These are phyloP conservation scores for Pichia sp. DNA, from an alignment of 1,139 yeast species.

Conservation along the genomic window DNA sequence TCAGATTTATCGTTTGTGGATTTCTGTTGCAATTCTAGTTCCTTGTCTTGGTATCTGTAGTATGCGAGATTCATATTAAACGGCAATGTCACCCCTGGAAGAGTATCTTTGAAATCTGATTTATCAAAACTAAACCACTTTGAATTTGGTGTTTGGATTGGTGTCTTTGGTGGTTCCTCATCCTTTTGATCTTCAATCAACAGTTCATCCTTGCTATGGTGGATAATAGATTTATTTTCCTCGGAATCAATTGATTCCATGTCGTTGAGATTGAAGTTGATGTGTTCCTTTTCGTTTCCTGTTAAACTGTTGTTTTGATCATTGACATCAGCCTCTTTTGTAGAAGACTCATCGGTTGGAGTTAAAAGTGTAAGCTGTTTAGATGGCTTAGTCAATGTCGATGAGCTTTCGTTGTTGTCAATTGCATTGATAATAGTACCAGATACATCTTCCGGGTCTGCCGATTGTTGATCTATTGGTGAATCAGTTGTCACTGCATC, in stretches of 20 bases:
- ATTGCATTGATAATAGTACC: too few relatives aligned
- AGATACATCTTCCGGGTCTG: neutral
- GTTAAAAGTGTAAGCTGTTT: too few relatives aligned
- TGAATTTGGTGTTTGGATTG: slow-evolving; percentile 9
- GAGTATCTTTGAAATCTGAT: slow-evolving; percentile 15
- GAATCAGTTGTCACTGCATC: neutral
- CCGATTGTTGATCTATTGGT: neutral
- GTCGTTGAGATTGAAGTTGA: slow-evolving; percentile 8
- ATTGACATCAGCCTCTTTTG: neutral
- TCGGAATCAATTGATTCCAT: slow-evolving; percentile 17
- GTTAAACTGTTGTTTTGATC: neutral
- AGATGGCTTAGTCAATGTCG: too few relatives aligned
- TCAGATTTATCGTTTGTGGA: slow-evolving; percentile 32
- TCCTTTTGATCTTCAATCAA: neutral
- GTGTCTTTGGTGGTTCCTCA: neutral
- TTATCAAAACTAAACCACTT: slow-evolving; percentile 30
- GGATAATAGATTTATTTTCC: slow-evolving; percentile 4
- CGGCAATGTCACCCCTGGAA: slow-evolving; percentile 19
- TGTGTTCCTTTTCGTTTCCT: neutral
- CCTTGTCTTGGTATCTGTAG: slow-evolving; percentile 37
- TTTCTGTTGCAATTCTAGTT: slow-evolving; percentile 35
- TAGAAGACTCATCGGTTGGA: too few relatives aligned
- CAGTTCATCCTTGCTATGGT: neutral
- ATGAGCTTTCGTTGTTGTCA: too few relatives aligned
- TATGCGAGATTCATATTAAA: slow-evolving; percentile 40